A percentile compares a stretch with the other conserved stretches of the same genome.
These are phyloP conservation scores for Oryza longistaminata DNA, from an alignment of 176 grass and related monocot genomes.

Conservation along the genomic window DNA sequence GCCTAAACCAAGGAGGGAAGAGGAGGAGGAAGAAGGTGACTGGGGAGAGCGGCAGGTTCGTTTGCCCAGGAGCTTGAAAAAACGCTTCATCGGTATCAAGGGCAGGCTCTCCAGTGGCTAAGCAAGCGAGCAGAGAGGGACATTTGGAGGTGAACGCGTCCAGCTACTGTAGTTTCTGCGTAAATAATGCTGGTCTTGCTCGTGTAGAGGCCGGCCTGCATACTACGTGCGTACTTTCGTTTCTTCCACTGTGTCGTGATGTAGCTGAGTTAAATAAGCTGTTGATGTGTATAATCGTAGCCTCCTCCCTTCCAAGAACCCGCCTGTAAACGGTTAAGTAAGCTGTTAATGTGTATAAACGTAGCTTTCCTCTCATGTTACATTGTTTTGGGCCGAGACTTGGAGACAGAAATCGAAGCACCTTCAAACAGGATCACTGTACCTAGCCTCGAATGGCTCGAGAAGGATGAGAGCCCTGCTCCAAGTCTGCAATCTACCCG, in stretches of 20 bases:
- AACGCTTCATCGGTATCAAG: not conserved
- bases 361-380: no score
- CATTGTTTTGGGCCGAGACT: no score
- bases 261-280: not conserved
- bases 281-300: no score
- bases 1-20: not conserved
- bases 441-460: no score
- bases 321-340: not conserved
- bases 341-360: no score
- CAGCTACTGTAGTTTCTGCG: not conserved
- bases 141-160: not conserved
- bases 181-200: constrained; percentile 19
- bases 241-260: not conserved
- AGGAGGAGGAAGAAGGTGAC: not conserved
- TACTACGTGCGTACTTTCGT: not conserved
- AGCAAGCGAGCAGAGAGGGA: not conserved
- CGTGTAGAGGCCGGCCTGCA: not conserved
- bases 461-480: no score
- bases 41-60: not conserved
- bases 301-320: not conserved
- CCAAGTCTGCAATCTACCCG: not conserved
- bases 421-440: no score
- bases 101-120: not conserved
- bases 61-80: not conserved
- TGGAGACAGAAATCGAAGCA: no score